Conservation (phyloP, 441 rosid genomes). For the Corymbia calophylla region DNA sequence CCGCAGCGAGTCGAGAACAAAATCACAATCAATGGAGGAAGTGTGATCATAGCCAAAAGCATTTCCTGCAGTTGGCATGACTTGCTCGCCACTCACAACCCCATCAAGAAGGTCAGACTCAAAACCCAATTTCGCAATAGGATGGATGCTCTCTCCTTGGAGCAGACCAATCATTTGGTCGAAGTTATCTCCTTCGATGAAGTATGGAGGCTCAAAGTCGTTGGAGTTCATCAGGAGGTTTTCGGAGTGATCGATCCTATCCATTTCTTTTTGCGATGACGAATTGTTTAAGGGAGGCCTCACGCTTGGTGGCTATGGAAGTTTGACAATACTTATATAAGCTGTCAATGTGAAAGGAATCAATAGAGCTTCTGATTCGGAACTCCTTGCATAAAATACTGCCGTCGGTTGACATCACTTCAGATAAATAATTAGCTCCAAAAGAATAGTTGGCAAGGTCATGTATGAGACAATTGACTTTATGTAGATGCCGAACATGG, state of each 20-base stretch:
- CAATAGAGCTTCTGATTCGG: background rate
- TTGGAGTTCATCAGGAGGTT: conserved; percentile 13
- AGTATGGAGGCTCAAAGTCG: conserved; percentile 36
- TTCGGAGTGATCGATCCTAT: conserved; percentile 5
- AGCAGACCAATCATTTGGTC: conserved; percentile 52
- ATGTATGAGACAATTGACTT: background rate
- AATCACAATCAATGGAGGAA: conserved; percentile 21
- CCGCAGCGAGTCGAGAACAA: conserved; percentile 21
- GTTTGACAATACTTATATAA: background rate
- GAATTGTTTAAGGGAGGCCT: background rate
- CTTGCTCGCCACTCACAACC: conserved; percentile 21
- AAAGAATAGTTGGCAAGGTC: background rate
- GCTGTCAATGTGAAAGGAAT: conserved; percentile 10
- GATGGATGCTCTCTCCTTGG: conserved; percentile 28
- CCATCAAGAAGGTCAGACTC: conserved; percentile 11
- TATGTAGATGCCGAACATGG: background rate
- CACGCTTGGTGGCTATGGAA: background rate
- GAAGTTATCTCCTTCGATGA: conserved; percentile 44
- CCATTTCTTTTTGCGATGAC: background rate
- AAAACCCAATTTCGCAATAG: background rate
- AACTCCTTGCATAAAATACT: background rate
- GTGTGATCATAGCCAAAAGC: conserved; percentile 6
- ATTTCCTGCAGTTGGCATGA: conserved; percentile 23
- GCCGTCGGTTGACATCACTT: background rate
- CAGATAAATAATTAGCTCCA: background rate